These are phyloP conservation scores for Mycocentrospora acerina DNA, from an alignment of 2,329 filamentous ascomycete genomes.

Conservation along the genomic window DNA sequence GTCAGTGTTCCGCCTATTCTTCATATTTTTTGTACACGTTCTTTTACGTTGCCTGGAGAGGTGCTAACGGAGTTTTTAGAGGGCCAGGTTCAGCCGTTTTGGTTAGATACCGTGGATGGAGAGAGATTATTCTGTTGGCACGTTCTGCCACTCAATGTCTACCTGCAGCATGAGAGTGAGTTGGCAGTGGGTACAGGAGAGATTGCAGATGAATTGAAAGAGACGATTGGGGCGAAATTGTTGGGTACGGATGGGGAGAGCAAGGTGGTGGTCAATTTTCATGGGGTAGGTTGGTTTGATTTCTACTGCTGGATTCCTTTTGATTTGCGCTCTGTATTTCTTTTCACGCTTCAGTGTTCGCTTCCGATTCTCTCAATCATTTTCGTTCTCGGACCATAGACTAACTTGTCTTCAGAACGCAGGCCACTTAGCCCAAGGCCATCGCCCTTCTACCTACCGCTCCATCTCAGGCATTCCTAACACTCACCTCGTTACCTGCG, in stretches of 20 bases:
- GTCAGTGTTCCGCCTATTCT: slow-evolving; percentile 47
- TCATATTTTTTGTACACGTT: too few species aligned
- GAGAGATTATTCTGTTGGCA: slow-evolving; percentile 88
- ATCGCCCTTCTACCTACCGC: slow-evolving; percentile 76
- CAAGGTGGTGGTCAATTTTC: slow-evolving; percentile 60
- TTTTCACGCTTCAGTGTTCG: neutral
- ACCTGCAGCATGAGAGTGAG: slow-evolving; percentile 67
- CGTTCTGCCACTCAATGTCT: slow-evolving; percentile 76
- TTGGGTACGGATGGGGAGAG: slow-evolving; percentile 54
- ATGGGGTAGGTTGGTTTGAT: slow-evolving; percentile 56
- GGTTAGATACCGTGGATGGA: slow-evolving; percentile 70
- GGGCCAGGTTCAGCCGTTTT: slow-evolving; percentile 87
- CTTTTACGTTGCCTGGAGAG: too few species aligned
- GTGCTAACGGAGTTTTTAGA: slow-evolving; percentile 48
- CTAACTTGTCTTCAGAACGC: slow-evolving; percentile 65
- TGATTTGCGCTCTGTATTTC: neutral
- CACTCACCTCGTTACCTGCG: slow-evolving; percentile 82
- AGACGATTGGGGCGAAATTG: slow-evolving; percentile 53
- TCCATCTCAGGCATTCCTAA: slow-evolving; percentile 67
- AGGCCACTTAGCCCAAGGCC: slow-evolving; percentile 77
- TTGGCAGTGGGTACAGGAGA: slow-evolving; percentile 50
- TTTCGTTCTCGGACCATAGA: neutral
- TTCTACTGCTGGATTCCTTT: slow-evolving; percentile 1
- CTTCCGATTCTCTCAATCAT: neutral
- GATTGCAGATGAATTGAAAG: slow-evolving; percentile 47